Evolutionary conservation across 2,329 filamentous ascomycete genomes (phyloP).

Genomic region (Macrophomina pseudophaseolina): DNA sequence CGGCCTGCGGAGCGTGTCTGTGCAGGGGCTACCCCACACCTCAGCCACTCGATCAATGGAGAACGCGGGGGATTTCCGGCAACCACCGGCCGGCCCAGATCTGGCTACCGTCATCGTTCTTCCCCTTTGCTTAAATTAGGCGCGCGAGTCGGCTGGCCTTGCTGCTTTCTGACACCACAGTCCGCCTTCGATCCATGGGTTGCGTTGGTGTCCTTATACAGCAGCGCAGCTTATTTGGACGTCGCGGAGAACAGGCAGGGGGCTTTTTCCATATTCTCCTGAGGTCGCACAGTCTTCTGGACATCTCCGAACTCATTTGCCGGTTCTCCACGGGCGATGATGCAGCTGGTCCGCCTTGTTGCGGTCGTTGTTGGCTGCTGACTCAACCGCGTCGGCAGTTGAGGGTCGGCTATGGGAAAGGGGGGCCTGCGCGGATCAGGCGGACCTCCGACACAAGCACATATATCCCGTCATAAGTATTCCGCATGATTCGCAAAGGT

Average conservation of each 20-base stretch:
- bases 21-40: conserved; percentile 9
- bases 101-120: not conserved
- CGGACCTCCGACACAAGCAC: not conserved
- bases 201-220: not conserved
- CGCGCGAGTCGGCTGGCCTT: not conserved
- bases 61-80: conserved; percentile 7
- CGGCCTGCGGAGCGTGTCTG: not conserved
- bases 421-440: not conserved
- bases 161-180: not conserved
- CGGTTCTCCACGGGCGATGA: conserved; percentile 17
- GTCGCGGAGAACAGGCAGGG: not conserved
- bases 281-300: not conserved
- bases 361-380: conserved; percentile 13
- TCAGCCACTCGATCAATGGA: not conserved
- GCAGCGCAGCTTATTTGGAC: not conserved
- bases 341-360: conserved; percentile 5
- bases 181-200: not conserved
- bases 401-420: conserved; percentile 21
- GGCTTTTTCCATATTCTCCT: not conserved
- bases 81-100: not conserved
- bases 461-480: not conserved
- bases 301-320: conserved; percentile 12
- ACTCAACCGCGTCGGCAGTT: conserved; percentile 23
- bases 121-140: not conserved
- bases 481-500: not conserved